Base-by-base conservation (phyloP, 129 eudicot genomes). In the Flaveria ramosissima region DNA sequence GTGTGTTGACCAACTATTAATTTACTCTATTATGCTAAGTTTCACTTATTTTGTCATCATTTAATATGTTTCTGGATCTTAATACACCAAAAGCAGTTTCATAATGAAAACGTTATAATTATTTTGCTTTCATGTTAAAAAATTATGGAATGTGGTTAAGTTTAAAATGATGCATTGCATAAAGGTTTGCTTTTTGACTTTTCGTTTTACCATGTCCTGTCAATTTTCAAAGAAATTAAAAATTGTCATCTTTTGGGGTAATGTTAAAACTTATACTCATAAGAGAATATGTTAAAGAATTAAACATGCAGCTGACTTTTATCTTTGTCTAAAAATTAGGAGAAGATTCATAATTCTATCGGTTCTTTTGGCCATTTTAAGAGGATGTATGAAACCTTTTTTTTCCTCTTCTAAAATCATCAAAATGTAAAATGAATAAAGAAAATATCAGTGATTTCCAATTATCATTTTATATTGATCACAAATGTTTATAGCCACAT, bases 171-270 rank as follows among this genome's bases (percentile, higher is more conserved):
- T 63, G 32, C 32, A 14, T 7, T 14, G 69, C 21, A 30, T 27
- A 63, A 63, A 63, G 46, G 69, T 30, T 62, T 62, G 21, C 69
- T 36, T 63, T 63, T 63, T 63, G 21, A 15, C 20, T 36, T 36
- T 36, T 36, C 41, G 41, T 36, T 36, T 36, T 36, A 36, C 41
- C 41, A 36, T 36, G 41, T 36, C 39, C 39, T 4, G 39, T 32
- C 39, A 32, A 32, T 32, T 32, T 32, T 6, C 8, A 36, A 36
- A 36, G 41, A 36, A 4, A 4, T 36, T 5, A 36, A 36, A 36
- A 36, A 6, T 36, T 6, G 41, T 36, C 41, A 36, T 36, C 41
- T 36, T 36, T 36, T 36, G 41, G 41, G 41, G 41, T 36, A 6
- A 36, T 5, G 41, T 36, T 36, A 6, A 36, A 36, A 36, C 39